Percentiles rank a stretch among this genome's conserved stretches.
Evolutionary conservation across 495 filamentous ascomycete genomes (phyloP).

Genomic region (Geoglossum glabrum): DNA sequence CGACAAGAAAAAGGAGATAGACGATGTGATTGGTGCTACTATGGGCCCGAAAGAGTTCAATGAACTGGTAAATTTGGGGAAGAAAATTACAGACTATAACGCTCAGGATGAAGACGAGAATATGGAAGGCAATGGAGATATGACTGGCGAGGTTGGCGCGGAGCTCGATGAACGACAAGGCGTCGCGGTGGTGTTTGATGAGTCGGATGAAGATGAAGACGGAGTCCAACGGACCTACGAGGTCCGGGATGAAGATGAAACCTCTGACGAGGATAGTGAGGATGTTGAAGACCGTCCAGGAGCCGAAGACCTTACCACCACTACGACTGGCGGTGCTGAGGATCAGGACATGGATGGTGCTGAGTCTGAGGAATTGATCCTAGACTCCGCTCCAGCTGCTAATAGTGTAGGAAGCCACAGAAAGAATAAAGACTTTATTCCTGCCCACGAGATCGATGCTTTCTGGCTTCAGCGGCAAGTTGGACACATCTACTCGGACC

Average conservation of each 20-base stretch:
- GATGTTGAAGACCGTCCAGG: conserved; percentile 26
- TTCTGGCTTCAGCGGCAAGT: conserved; percentile 95
- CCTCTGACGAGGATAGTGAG: conserved; percentile 47
- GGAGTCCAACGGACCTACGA: conserved; percentile 53
- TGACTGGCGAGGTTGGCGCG: conserved; percentile 35
- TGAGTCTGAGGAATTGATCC: conserved; percentile 40
- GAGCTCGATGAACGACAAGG: conserved; percentile 87
- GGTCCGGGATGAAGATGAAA: conserved; percentile 52
- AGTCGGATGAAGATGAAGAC: conserved; percentile 81
- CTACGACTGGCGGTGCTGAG: neutral
- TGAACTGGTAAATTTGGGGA: conserved; percentile 86
- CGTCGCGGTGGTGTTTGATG: conserved; percentile 92
- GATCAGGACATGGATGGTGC: neutral
- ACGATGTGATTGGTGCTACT: conserved; percentile 67
- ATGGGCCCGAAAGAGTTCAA: conserved; percentile 88
- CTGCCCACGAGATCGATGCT: conserved; percentile 80
- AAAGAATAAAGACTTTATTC: conserved; percentile 41
- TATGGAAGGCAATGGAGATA: conserved; percentile 41
- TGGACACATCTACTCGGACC: conserved; percentile 66
- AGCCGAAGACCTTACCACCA: conserved; percentile 15
- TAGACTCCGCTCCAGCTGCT: conserved; percentile 38
- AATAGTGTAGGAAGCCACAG: conserved; percentile 14
- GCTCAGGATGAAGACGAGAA: conserved; percentile 91
- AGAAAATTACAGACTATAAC: conserved; percentile 98
- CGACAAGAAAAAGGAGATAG: conserved; percentile 95